Base-by-base conservation (phyloP, 139 green algal species). In the Pleodorina starrii region DNA sequence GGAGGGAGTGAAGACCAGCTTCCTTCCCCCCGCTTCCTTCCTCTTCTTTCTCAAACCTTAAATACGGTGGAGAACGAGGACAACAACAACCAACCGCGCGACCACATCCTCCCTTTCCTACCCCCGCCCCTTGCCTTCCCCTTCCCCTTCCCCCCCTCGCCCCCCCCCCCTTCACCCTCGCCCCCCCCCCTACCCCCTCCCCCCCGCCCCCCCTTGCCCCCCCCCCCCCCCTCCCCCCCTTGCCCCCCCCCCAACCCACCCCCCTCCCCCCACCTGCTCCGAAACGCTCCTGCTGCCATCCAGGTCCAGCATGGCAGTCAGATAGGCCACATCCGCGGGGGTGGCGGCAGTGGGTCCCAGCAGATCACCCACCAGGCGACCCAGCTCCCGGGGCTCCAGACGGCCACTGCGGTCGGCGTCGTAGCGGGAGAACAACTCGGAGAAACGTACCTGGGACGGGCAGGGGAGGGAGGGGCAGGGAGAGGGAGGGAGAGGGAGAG, bases 311-410 rank as follows among this genome's bases (percentile, higher is more conserved):
- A 93, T 80, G 35, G 87, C 87, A 76, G 66, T 38, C 5, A 91
- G 54, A 54, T 91, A 91, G 1, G 69, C 60, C 38, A 90, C 80
- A 48, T 93, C 90, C 5, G 87, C 83, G 0, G n/a, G 10, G 0
- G 50, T 77, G 32, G 86, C 87, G 4, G 50, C 40, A 25, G 12
- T 16, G 12, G 86, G 36, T 4, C 82, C 90, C 63, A 93, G 50
- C 69, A 91, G 50, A 66, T 91, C 87, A 1, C 16, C 44, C 75
- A 93, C 60, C 63, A 93, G 85, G 10, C 46, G 63, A 1, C 60
- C 89, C 80, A 95, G 82, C 89, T 95, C 92, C 1, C 43, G 36
- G 14, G 42, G 81, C 60, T 92, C 88, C 69, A 94, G 92, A 0
- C 32, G 29, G 19, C 88, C 90, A 44, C 42, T 89, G 46, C 90